These are phyloP conservation scores for Drechslerella coelobrocha DNA, from an alignment of 2,329 filamentous ascomycete species.

Conservation along the genomic window DNA sequence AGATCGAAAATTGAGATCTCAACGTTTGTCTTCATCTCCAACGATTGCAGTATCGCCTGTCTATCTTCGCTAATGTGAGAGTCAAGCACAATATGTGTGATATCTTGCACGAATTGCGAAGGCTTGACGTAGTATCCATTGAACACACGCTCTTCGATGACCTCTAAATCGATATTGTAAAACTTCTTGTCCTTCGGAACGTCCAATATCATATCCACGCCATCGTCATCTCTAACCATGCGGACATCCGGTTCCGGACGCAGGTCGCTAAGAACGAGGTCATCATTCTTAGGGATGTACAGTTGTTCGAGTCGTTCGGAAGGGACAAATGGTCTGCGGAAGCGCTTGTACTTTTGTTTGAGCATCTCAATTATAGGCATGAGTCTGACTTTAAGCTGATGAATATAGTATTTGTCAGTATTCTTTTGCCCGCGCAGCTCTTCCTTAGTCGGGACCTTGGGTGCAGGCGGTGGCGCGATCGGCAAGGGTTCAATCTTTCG, in stretches of 20 bases:
- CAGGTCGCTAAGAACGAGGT: slow-evolving; percentile 67
- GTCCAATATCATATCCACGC: slow-evolving; percentile 76
- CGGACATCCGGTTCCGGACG: slow-evolving; percentile 62
- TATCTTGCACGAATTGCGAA: slow-evolving; percentile 86
- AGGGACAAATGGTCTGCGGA: slow-evolving; percentile 77
- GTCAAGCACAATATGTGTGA: slow-evolving; percentile 83
- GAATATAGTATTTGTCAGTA: slow-evolving; percentile 81
- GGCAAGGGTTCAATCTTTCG: slow-evolving; percentile 78
- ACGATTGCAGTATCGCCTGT: slow-evolving; percentile 83
- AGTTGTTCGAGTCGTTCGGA: slow-evolving; percentile 52
- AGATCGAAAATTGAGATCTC: slow-evolving; percentile 88
- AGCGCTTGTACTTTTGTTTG: slow-evolving; percentile 85
- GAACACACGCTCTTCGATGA: slow-evolving; percentile 92
- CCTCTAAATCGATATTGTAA: slow-evolving; percentile 91
- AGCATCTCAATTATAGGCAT: slow-evolving; percentile 98
- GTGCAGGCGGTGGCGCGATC: slow-evolving; percentile 74
- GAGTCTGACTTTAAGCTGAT: slow-evolving; percentile 83
- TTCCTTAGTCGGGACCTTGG: slow-evolving; percentile 73
- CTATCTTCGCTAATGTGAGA: slow-evolving; percentile 79
- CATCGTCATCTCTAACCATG: slow-evolving; percentile 78
- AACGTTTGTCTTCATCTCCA: slow-evolving; percentile 90
- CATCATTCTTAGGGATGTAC: slow-evolving; percentile 46
- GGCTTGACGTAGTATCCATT: slow-evolving; percentile 95
- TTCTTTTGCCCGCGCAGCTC: slow-evolving; percentile 81
- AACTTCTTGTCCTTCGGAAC: slow-evolving; percentile 81